Evolutionary conservation across 345 rosid species (phyloP).

Genomic region (Syzygium jambos): DNA sequence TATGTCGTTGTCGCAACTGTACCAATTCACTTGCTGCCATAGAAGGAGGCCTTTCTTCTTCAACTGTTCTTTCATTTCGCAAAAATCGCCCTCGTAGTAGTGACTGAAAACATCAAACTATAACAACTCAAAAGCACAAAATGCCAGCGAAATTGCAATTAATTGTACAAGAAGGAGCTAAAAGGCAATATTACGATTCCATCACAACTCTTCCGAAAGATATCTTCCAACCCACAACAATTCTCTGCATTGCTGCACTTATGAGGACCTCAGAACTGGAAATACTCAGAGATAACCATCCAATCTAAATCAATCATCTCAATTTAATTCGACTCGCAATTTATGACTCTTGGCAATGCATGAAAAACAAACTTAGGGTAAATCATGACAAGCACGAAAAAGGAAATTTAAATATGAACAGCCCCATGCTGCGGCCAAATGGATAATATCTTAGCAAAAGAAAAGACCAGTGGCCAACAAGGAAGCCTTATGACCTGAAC

Average conservation of each 20-base stretch:
- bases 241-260: background rate
- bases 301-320: background rate
- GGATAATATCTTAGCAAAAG: background rate
- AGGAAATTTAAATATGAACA: background rate
- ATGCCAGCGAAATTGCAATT: background rate
- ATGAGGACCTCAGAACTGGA: background rate
- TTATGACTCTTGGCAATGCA: background rate
- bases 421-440: background rate
- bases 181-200: background rate
- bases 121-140: background rate
- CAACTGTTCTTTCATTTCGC: slow-evolving; percentile 74
- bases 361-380: background rate
- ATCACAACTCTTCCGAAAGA: background rate
- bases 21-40: slow-evolving; percentile 76
- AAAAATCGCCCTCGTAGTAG: slow-evolving; percentile 93
- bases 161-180: background rate
- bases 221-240: background rate
- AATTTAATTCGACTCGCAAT: background rate
- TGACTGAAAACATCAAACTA: slow-evolving; percentile 39
- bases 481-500: background rate
- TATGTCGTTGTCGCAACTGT: slow-evolving; percentile 81
- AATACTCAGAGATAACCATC: background rate
- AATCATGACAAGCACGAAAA: background rate
- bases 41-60: slow-evolving; percentile 73
- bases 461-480: background rate